Base-by-base conservation (phyloP, 139 green algal species). In the Asterochloris sp. region DNA sequence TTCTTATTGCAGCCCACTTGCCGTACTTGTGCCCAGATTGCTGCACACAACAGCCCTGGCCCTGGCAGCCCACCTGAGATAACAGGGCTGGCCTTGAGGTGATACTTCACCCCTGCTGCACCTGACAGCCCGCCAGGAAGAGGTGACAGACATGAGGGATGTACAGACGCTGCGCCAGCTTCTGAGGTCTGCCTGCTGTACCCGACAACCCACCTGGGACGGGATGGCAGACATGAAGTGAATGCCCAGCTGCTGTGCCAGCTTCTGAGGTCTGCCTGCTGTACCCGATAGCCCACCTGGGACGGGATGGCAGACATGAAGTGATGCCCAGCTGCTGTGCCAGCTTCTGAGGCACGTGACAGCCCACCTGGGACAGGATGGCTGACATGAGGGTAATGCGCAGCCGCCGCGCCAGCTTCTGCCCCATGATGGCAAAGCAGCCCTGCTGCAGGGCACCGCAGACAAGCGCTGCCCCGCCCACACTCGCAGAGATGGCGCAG, bases 401-500 rank as follows among this genome's bases (percentile, higher is more conserved):
- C 74, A 96, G 85, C 61, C 93, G 86, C 19, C 77, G 76, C 12
- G 88, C 86, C 85, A 96, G 91, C 61, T 81, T 87, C 78, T 91
- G 85, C 0, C 90, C 91, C 84, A 93, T 91, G 66, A 87, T 82
- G 76, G 80, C 87, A 66, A 95, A 93, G 19, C 76, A 77, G 23
- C 86, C 87, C 54, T 83, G 78, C 89, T 91, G 89, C 73, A 88
- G 16, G 0, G 83, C 62, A 19, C 21, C 66, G 78, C 63, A 75
- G 8, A 93, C 47, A n/a, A 96, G 68, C 13, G 85, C 79, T 12
- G 78, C 89, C 0, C 84, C 76, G 0, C 88, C 93, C n/a, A 96
- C 90, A 28, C 87, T 84, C 61, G 90, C 87, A 79, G 96, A 96
- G 27, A 94, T 87, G n/a, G 87, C 83, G 76, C 71, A 86, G 85